phyloP scores from a whole-genome alignment of 2,329 filamentous ascomycete species.

The Falciphora oryzae region DNA sequence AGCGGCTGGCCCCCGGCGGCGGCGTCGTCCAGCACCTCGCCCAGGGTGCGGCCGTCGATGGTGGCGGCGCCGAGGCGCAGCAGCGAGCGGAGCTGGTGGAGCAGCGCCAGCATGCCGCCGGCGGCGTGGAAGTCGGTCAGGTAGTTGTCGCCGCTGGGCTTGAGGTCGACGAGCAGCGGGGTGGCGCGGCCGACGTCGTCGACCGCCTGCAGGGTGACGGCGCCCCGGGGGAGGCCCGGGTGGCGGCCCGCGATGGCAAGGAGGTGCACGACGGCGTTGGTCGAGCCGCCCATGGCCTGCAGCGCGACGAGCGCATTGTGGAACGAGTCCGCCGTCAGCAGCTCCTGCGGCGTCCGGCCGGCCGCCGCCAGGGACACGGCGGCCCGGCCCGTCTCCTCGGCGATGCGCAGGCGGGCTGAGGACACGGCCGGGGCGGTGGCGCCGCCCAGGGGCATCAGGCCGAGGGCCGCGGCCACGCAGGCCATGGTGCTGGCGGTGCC shows the following conservation, averaged over 20 bases:
- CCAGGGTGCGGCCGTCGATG: slow-evolving; percentile 77
- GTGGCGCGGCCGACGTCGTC: slow-evolving; percentile 73
- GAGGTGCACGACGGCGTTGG: slow-evolving; percentile 81
- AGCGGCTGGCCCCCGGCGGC: slow-evolving; percentile 45
- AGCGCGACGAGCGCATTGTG: slow-evolving; percentile 83
- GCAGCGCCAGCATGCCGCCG: slow-evolving; percentile 75
- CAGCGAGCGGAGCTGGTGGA: slow-evolving; percentile 71
- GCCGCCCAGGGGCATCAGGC: slow-evolving; percentile 71
- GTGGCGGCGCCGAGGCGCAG: slow-evolving; percentile 73
- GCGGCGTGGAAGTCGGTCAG: slow-evolving; percentile 90
- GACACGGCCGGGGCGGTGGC: slow-evolving; percentile 75
- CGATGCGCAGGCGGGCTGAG: slow-evolving; percentile 74
- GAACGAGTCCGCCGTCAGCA: slow-evolving; percentile 71
- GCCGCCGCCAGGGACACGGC: slow-evolving; percentile 63
- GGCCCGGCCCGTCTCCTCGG: slow-evolving; percentile 62
- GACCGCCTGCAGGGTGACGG: slow-evolving; percentile 69
- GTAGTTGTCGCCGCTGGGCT: slow-evolving; percentile 80
- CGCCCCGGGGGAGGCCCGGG: slow-evolving; percentile 56
- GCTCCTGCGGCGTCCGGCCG: slow-evolving; percentile 60
- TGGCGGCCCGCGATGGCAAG: slow-evolving; percentile 74
- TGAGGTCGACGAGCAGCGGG: slow-evolving; percentile 76
- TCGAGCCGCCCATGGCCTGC: slow-evolving; percentile 76
- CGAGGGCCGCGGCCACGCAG: slow-evolving; percentile 74
- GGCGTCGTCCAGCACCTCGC: slow-evolving; percentile 67
- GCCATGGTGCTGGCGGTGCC: slow-evolving; percentile 90